These are phyloP conservation scores for Fusarium sp. DNA, from an alignment of 2,329 filamentous ascomycete genomes.

Conservation along the genomic window DNA sequence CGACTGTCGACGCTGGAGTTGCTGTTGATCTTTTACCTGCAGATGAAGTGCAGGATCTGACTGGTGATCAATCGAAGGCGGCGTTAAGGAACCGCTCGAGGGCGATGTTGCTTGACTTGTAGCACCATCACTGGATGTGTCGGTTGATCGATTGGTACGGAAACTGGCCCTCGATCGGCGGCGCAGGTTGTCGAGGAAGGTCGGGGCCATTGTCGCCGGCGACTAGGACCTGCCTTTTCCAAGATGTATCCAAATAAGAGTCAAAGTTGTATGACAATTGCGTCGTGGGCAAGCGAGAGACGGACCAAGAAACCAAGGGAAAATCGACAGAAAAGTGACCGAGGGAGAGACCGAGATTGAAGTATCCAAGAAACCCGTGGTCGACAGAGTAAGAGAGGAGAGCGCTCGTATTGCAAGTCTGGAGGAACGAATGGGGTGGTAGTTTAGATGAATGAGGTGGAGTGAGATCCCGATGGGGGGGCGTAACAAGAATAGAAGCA, in stretches of 20 bases:
- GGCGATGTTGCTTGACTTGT: constrained; percentile 67
- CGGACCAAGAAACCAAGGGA: neutral
- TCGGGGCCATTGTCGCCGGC: constrained; percentile 60
- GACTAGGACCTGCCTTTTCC: constrained; percentile 28
- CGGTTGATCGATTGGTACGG: constrained; percentile 69
- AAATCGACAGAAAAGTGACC: neutral
- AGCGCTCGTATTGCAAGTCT: constrained; percentile 32
- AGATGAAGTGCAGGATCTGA: constrained; percentile 72
- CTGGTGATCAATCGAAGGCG: constrained; percentile 75
- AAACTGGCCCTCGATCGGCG: constrained; percentile 81
- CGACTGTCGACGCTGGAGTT: constrained; percentile 27
- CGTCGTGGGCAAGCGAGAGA: constrained; percentile 17
- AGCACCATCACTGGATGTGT: constrained; percentile 68
- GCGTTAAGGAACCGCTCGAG: constrained; percentile 76
- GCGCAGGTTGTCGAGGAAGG: constrained; percentile 77
- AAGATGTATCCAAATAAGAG: constrained; percentile 4
- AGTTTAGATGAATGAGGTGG: constrained; percentile 24
- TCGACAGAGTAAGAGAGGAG: constrained; percentile 14
- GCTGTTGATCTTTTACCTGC: constrained; percentile 60
- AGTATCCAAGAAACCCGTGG: constrained; percentile 18
- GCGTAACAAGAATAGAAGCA: constrained; percentile 23
- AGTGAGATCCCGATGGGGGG: constrained; percentile 30
- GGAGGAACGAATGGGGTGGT: constrained; percentile 27
- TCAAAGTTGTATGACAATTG: constrained; percentile 3
- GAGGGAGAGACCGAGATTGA: constrained; percentile 19